phyloP scores from a whole-genome alignment of 73 alveolate species.

The Tetrahymena borealis region DNA sequence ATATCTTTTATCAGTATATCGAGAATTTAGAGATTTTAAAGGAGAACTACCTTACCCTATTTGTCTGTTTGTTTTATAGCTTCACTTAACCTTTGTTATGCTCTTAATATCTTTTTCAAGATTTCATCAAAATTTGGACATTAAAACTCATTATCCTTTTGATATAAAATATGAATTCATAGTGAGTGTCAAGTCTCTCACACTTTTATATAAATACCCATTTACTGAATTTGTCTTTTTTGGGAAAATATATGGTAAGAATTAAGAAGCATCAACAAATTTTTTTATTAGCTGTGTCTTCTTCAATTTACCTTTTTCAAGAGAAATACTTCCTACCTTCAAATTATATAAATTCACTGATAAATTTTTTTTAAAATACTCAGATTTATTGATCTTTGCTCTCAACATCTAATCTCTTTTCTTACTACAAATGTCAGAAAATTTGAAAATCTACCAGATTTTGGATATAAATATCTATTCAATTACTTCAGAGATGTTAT shows the following conservation, averaged over 20 bases:
- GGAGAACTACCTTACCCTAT: slow-evolving; percentile 2
- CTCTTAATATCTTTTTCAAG: not conserved
- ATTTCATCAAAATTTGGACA: not conserved
- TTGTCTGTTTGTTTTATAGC: not conserved
- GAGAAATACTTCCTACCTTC: not conserved
- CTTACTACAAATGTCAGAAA: too few relatives aligned
- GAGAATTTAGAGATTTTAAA: not conserved
- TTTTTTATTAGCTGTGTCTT: not conserved
- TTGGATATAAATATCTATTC: too few relatives aligned
- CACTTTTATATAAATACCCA: not conserved
- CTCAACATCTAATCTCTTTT: too few relatives aligned
- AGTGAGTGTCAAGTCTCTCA: not conserved
- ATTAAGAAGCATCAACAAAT: not conserved
- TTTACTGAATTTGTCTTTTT: not conserved
- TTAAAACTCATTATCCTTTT: not conserved
- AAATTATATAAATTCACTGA: too few relatives aligned
- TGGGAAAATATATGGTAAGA: not conserved
- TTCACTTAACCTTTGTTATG: not conserved
- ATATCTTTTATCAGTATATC: not conserved
- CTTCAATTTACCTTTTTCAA: not conserved
- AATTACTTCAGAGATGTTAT: too few relatives aligned
- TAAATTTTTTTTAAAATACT: too few relatives aligned
- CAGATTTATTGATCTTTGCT: too few relatives aligned
- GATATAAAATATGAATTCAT: not conserved
- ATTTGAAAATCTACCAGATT: too few relatives aligned